Evolutionary conservation across 169 alveolate species (phyloP).

Genomic region (Plasmodium gaboni): DNA sequence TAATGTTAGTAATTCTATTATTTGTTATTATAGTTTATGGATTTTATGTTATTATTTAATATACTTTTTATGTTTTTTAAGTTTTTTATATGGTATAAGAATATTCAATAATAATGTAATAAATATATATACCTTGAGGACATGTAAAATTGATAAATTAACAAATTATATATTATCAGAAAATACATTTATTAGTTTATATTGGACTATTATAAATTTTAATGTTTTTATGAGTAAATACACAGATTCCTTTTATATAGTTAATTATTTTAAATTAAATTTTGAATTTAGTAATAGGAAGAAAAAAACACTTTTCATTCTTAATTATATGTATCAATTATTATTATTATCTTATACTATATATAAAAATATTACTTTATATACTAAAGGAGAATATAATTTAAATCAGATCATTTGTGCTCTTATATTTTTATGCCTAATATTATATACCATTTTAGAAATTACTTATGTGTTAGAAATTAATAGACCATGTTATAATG

Average conservation of each 20-base stretch:
- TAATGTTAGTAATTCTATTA: slow-evolving; percentile 43
- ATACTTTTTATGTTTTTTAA: slow-evolving; percentile 61
- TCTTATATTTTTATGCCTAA: slow-evolving; percentile 62
- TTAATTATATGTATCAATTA: slow-evolving; percentile 57
- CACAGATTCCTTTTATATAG: slow-evolving; percentile 52
- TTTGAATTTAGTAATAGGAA: slow-evolving; percentile 32
- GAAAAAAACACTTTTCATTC: slow-evolving; percentile 30
- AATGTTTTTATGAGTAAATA: slow-evolving; percentile 73
- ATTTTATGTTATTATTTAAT: slow-evolving; percentile 59
- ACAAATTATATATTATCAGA: slow-evolving; percentile 69
- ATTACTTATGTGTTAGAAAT: slow-evolving; percentile 67
- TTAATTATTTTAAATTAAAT: slow-evolving; percentile 46
- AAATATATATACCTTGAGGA: slow-evolving; percentile 68
- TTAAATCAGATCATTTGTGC: slow-evolving; percentile 64
- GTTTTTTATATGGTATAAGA: slow-evolving; percentile 75
- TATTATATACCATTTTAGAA: slow-evolving; percentile 72
- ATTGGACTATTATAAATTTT: slow-evolving; percentile 67
- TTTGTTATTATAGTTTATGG: slow-evolving; percentile 74
- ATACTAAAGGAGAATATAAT: slow-evolving; percentile 41
- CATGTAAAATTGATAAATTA: slow-evolving; percentile 63
- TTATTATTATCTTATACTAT: slow-evolving; percentile 36
- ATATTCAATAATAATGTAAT: slow-evolving; percentile 63
- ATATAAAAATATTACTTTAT: slow-evolving; percentile 44
- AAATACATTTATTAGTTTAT: slow-evolving; percentile 57
- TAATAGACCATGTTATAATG: slow-evolving; percentile 54